Conservation (phyloP, 257 asterid genomes). For the Lithospermum erythrorhizon region DNA sequence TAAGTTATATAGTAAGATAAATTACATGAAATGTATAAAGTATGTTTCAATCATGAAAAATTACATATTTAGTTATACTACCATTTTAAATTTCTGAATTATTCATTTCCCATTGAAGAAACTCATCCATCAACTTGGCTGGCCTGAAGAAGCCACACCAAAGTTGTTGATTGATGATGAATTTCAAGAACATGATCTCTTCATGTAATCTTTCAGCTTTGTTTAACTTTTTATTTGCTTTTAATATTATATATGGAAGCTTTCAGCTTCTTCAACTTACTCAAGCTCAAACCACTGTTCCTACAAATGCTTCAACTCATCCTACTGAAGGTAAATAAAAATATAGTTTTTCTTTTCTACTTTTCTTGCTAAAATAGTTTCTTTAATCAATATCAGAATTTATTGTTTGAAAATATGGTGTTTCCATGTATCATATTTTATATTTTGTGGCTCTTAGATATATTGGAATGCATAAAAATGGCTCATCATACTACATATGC, state of each 20-base stretch:
- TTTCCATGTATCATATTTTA: neutral
- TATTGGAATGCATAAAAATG: too few species aligned
- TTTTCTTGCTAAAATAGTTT: neutral
- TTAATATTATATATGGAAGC: neutral
- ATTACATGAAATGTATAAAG: too few species aligned
- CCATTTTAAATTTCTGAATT: too few species aligned
- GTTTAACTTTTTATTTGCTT: too few species aligned
- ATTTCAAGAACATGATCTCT: neutral
- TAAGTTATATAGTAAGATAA: too few species aligned
- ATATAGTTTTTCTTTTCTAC: neutral
- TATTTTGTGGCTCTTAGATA: too few species aligned
- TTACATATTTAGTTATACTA: too few species aligned
- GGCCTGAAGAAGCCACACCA: neutral
- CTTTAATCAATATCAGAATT: neutral
- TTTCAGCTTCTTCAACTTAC: neutral
- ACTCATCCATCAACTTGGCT: neutral
- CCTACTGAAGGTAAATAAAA: conserved; percentile 17
- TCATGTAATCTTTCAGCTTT: neutral
- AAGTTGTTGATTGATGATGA: neutral
- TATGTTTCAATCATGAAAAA: too few species aligned
- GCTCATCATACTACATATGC: too few species aligned
- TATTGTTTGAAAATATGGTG: neutral
- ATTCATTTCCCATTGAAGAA: too few species aligned
- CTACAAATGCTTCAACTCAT: conserved; percentile 12
- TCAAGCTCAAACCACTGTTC: conserved; percentile 10